Evolutionary conservation across 108 stramenopile genomes (phyloP).

Genomic region (Asterionellopsis glacialis): DNA sequence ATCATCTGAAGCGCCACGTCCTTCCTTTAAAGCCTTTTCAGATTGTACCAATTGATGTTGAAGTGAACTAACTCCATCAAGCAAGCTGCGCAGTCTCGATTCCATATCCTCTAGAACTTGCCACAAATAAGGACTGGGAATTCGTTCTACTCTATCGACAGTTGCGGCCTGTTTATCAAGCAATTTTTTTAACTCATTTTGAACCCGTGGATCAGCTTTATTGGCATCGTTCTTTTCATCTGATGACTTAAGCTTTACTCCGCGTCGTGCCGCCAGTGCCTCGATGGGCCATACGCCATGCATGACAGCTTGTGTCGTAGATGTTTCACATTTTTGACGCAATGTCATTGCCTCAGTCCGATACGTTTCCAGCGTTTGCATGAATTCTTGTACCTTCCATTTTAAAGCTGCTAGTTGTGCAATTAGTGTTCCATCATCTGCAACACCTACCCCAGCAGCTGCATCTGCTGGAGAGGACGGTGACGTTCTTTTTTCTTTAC

Average conservation of each 20-base stretch:
- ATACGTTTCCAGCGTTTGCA: conserved; percentile 18
- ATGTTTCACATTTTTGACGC: conserved; percentile 1
- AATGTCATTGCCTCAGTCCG: conserved; percentile 13
- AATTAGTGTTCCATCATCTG: conserved; percentile 14
- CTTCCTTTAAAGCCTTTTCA: conserved; percentile 21
- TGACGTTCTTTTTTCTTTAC: conserved; percentile 1
- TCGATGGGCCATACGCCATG: conserved; percentile 79
- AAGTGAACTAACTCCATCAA: conserved; percentile 18
- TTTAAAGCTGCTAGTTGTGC: conserved; percentile 28
- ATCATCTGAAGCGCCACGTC: conserved; percentile 12
- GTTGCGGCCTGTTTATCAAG: conserved; percentile 57
- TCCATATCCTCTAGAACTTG: conserved; percentile 53
- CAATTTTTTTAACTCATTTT: conserved; percentile 14
- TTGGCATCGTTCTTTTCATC: conserved; percentile 3
- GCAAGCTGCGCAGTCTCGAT: conserved; percentile 30
- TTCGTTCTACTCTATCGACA: conserved; percentile 67
- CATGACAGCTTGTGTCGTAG: conserved; percentile 34
- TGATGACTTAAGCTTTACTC: conserved; percentile 6
- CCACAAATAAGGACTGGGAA: conserved; percentile 79
- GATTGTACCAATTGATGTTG: conserved; percentile 15
- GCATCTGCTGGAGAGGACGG: conserved; percentile 43
- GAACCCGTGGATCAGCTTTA: conserved; percentile 10
- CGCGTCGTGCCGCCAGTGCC: conserved; percentile 52
- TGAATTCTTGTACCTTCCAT: conserved; percentile 16
- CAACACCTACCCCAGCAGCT: conserved; percentile 28